Conservation (phyloP, 768 basidiomycete species). For the Phanerochaete carnosa region DNA sequence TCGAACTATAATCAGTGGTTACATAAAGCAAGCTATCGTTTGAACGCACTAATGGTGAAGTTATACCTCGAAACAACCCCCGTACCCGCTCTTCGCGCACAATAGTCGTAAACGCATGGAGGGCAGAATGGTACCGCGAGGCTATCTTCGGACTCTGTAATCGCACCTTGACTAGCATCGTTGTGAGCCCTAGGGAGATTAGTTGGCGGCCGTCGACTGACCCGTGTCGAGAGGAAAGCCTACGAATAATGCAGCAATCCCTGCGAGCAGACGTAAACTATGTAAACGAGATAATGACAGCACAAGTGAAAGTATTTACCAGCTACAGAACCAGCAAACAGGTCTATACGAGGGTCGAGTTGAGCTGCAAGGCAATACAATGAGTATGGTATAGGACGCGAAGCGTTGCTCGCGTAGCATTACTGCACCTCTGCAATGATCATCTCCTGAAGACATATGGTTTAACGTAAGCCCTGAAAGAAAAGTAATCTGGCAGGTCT, state of each 20-base stretch:
- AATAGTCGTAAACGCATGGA: conserved; percentile 66
- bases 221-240: conserved; percentile 34
- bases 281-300: neutral
- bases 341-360: conserved; percentile 12
- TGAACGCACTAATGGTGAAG: conserved; percentile 69
- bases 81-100: conserved; percentile 63
- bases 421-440: too few species aligned
- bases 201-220: conserved; percentile 11
- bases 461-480: too few species aligned
- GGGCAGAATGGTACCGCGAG: conserved; percentile 55
- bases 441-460: too few species aligned
- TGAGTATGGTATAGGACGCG: neutral
- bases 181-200: neutral
- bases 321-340: conserved; percentile 11
- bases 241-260: conserved; percentile 27
- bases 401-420: too few species aligned
- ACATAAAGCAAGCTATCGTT: neutral
- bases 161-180: conserved; percentile 67
- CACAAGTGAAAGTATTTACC: neutral
- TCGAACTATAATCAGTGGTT: too few species aligned
- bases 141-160: conserved; percentile 65
- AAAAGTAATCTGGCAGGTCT: too few species aligned
- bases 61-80: conserved; percentile 74
- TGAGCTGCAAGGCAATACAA: neutral
- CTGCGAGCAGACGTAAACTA: too few species aligned